A percentile compares a stretch with the other conserved stretches of the same genome.
Evolutionary conservation across 1,284 basidiomycete genomes (phyloP).

Genomic region (Salmacisia buchloeana): DNA sequence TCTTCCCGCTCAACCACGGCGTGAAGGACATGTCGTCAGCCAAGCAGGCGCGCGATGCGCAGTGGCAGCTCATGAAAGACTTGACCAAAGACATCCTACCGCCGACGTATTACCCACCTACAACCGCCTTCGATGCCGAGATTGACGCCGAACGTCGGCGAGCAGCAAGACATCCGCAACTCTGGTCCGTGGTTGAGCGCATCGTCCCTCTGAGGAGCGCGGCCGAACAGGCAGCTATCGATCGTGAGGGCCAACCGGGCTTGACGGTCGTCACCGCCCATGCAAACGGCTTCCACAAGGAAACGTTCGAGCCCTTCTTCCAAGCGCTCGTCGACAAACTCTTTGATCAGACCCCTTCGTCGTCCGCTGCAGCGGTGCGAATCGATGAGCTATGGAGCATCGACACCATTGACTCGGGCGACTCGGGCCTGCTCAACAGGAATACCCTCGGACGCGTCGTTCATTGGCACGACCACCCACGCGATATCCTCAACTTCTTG

Average conservation of each 20-base stretch:
- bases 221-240: not conserved
- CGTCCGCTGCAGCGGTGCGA: constrained; percentile 15
- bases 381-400: constrained; percentile 74
- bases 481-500: constrained; percentile 70
- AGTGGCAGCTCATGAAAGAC: not conserved
- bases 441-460: constrained; percentile 59
- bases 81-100: not conserved
- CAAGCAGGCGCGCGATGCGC: not conserved
- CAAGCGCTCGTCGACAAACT: not conserved
- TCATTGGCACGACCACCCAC: constrained; percentile 65
- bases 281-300: constrained; percentile 76
- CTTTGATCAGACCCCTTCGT: constrained; percentile 10
- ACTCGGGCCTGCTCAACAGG: constrained; percentile 64
- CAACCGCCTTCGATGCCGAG: not conserved
- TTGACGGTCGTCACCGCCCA: constrained; percentile 69
- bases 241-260: constrained; percentile 47
- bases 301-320: constrained; percentile 42
- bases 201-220: not conserved
- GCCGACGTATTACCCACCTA: constrained; percentile 2
- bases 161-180: not conserved
- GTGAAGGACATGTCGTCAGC: not conserved
- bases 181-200: constrained; percentile 1
- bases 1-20: not conserved
- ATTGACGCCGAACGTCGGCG: not conserved
- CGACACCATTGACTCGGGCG: constrained; percentile 72